phyloP scores from a whole-genome alignment of 208 protist species.

The Leishmania amazonensis region DNA sequence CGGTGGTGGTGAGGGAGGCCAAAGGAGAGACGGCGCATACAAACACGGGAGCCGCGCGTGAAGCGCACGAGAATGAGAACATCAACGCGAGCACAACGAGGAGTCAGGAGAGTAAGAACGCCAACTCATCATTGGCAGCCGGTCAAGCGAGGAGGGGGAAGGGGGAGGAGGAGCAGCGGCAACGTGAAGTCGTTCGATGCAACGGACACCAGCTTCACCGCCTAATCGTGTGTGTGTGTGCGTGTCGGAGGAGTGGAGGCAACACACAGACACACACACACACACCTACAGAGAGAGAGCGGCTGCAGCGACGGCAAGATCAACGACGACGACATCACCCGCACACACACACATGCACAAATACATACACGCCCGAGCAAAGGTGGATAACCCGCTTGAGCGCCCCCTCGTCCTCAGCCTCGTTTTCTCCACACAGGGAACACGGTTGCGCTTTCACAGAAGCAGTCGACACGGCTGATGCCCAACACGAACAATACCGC shows the following conservation, averaged over 20 bases:
- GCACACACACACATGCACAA: not conserved
- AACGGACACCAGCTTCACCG: not conserved
- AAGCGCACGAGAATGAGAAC: slow-evolving; percentile 6
- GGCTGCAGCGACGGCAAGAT: not conserved
- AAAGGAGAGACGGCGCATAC: not conserved
- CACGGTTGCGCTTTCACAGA: not conserved
- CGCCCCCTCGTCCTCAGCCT: not conserved
- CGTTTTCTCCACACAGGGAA: not conserved
- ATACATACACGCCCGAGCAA: not conserved
- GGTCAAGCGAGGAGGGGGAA: not conserved
- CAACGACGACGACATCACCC: not conserved
- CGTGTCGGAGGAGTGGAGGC: not conserved
- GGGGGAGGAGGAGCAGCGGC: not conserved
- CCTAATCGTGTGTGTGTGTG: not conserved
- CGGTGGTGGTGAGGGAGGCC: not conserved
- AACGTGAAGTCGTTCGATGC: not conserved
- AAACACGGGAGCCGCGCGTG: not conserved
- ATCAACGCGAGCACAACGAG: not conserved
- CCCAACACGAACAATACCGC: not conserved
- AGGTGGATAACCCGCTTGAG: not conserved
- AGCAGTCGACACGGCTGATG: not conserved
- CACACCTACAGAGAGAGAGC: not conserved
- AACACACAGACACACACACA: too few relatives aligned
- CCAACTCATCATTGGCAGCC: not conserved
- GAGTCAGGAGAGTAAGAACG: not conserved